Conservation (phyloP, 768 basidiomycete genomes). For the Suillus subluteus region DNA sequence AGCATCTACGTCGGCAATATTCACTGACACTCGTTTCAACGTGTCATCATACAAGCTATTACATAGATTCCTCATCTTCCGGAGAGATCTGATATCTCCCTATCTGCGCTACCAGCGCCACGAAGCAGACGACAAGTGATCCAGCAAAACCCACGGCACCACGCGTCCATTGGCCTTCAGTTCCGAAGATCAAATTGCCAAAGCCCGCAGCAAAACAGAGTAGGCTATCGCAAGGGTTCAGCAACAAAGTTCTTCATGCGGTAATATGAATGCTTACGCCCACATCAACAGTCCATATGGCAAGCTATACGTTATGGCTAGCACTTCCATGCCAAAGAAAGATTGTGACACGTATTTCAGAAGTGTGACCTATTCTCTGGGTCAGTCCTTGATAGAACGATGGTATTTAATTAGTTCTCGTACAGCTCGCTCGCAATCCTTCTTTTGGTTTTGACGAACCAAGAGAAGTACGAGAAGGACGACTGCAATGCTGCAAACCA, state of each 20-base stretch:
- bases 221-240: neutral
- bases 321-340: constrained; percentile 26
- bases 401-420: constrained; percentile 6
- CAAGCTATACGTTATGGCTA: constrained; percentile 36
- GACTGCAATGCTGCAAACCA: constrained; percentile 36
- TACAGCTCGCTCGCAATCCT: constrained; percentile 26
- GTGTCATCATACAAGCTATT: neutral
- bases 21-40: neutral
- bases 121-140: neutral
- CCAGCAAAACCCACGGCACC: neutral
- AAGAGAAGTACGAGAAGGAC: constrained; percentile 41
- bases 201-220: constrained; percentile 4
- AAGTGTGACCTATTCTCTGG: neutral
- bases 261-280: constrained; percentile 20
- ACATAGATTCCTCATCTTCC: neutral
- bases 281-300: constrained; percentile 38
- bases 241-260: neutral
- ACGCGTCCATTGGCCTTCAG: neutral
- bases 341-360: neutral
- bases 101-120: neutral
- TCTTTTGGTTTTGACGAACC: constrained; percentile 39
- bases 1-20: neutral
- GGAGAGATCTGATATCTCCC: neutral
- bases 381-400: constrained; percentile 1
- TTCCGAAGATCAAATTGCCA: neutral